A percentile compares a stretch with the other conserved stretches of the same genome.
Conservation (phyloP, 2,329 filamentous ascomycete species). For the Falciphora oryzae region DNA sequence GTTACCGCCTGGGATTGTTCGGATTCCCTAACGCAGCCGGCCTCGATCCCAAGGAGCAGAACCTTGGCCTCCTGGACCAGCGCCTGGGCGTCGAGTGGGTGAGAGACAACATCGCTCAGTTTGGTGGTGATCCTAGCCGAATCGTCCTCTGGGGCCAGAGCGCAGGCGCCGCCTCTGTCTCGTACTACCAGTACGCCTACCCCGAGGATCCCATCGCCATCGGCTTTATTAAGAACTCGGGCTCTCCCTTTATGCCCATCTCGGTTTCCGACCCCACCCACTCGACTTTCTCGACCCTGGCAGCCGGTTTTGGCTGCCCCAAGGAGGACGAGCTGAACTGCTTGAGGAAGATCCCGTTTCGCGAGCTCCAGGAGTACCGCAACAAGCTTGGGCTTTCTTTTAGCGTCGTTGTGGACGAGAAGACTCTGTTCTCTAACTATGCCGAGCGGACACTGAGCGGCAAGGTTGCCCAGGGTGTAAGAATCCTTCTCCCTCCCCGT, state of each 20-base stretch:
- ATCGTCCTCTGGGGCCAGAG: conserved; percentile 44
- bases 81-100: conserved; percentile 46
- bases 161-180: conserved; percentile 46
- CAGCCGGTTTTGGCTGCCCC: conserved; percentile 13
- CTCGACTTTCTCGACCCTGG: background rate
- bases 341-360: conserved; percentile 28
- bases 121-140: conserved; percentile 44
- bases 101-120: conserved; percentile 44
- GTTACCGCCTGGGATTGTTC: conserved; percentile 30
- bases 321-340: conserved; percentile 30
- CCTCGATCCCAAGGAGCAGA: conserved; percentile 28
- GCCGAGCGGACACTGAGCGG: conserved; percentile 19
- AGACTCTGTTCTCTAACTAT: conserved; percentile 27
- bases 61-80: conserved; percentile 52
- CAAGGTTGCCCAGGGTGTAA: conserved; percentile 16
- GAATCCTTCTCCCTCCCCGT: background rate
- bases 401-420: conserved; percentile 13
- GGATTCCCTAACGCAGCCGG: conserved; percentile 26
- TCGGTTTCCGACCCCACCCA: background rate
- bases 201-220: conserved; percentile 5
- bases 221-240: conserved; percentile 2
- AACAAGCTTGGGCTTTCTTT: background rate
- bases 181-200: background rate
- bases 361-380: conserved; percentile 20
- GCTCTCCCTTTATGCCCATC: conserved; percentile 19